Evolutionary conservation across 1,139 yeast species (phyloP), one percentile per base, ranked within the genome.

Genomic region (Taphrina communis): DNA sequence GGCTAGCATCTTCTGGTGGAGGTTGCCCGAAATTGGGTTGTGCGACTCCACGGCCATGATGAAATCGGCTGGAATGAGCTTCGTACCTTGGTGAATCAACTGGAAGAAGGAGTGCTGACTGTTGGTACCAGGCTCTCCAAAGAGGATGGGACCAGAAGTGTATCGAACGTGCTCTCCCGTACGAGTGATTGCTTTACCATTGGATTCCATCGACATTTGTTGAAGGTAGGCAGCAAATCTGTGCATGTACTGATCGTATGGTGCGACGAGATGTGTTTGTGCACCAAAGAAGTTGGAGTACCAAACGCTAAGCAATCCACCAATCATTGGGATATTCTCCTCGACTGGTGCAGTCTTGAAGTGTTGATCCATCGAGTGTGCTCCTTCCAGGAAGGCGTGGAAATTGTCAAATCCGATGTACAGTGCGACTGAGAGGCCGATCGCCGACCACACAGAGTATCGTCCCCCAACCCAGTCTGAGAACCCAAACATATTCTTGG

Each of bases 31-130:
- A 76, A 94, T 88, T 77, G 99, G 99, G 87, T 94, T 94, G 84
- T 94, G 99, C 66, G 97, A 91, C 83, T 92, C 88, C 69, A 98
- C 98, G 76, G 99, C 97, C 77, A 94, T 82, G 78, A 94, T 91
- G 82, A 94, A 94, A 81, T 94, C 99, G 57, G 98, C 83, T 75
- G 99, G 99, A 75, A 94, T 94, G 79, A 93, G 84, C 84, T 94
- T 94, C 74, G 99, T 92, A 78, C 99, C 99, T 83, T 94, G 99
- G 82, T 94, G 99, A 71, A 94, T 97, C 81, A 94, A 87, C 83
- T 94, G 99, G 94, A 94, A 94, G 88, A 94, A 94, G 50, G 98
- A 93, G 83, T 94, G 99, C 83, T 94, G 99, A 70, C 99, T 96
- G 80, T 94, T 94, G 73, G 99, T 94, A 72, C 97, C 96, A 77